Evolutionary conservation across 2,329 filamentous ascomycete species (phyloP), one percentile per base, ranked within the genome.

Genomic region (Phialophora chinensis): DNA sequence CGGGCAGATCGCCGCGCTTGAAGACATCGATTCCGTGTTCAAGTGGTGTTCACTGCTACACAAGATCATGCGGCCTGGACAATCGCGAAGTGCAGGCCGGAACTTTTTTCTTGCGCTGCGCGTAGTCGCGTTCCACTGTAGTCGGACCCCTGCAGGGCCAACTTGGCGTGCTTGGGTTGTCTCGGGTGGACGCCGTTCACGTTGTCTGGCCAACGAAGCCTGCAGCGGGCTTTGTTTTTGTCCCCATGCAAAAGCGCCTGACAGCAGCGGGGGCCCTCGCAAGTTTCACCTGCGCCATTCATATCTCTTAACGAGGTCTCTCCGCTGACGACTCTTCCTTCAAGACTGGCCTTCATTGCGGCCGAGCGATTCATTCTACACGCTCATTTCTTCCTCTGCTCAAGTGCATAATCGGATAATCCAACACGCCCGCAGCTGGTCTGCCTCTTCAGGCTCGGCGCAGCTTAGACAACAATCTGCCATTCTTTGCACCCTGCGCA

Each of bases 371-470:
- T 58, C 29, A 20, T 65, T 60, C 38, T 42, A 23, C 29, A 55
- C 59, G 50, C 50, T 62, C 66, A 60, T 60, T 63, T 52, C 29
- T 55, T 17, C 20, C 49, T 53, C 20, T 53, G 7, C 49, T 27
- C 27, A 14, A 33, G 53, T 55, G 29, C 8, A 29, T 55, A 20
- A 38, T 33, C 23, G 55, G 27, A 35, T 55, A 25, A 23, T n/a
- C 53, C n/a, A 31, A 29, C 25, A 31, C 53, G 29, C 17, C 17
- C 55, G 66, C 71, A 72, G 71, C 69, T 72, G 71, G 68, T 50
- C 71, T 72, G 71, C 66, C 63, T 69, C 47, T 60, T 53, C 63
- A 63, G 64, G 56, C 62, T 59, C 38, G 54, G 60, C 47, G 52
- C 61, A 60, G 57, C 42, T 33, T 23, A 54, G 59, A 53, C 59